Base-by-base conservation (phyloP, 495 filamentous ascomycete genomes). In the Antarctomyces pellizariae region DNA sequence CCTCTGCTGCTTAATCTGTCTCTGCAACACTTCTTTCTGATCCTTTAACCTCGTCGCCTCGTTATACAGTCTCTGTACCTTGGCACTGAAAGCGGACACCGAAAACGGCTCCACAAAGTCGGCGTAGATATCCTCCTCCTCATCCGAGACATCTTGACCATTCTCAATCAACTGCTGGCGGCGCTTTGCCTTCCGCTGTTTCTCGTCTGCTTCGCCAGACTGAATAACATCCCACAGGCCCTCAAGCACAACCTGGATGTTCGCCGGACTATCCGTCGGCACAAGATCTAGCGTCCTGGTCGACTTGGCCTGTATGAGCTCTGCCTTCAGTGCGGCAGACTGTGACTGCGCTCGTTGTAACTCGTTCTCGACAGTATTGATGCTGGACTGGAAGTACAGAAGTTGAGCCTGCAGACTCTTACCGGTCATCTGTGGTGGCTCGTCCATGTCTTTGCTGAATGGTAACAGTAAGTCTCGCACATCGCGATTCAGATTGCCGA, bases 1-100 rank as follows among this genome's bases (percentile, higher is more conserved):
- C 21, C 79, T 71, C 47, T 93, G 82, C 43, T 90, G 78, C 49
- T 89, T 79, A 37, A 91, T 78, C 37, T 93, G 80, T 2, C 77
- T 68, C 33, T 75, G 71, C 13, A 91, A 49, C 10, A 82, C 82
- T 25, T 62, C 61, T 46, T 90, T 82, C 36, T 91, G 78, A 34
- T 91, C 78, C 19, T 73, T 62, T 13, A 90, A 49, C n/a, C 55
- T 49, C 5, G 62, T 61, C 8, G 63, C 59, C 29, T 62, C 64
- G 14, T 48, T 54, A 36, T 74, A 75, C 4, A 95, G 52, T 39
- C 64, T 65, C 41, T 78, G 74, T 1, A 97, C 62, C 44, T 74
- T 89, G 9, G 64, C 46, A 6, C 69, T 72, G 49, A 84, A 79
- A 1, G 56, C 62, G 18, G 53, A 50, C 4, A 78, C 47, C 1